These are phyloP conservation scores for Solanum paucissectum DNA, from an alignment of 257 asterid species.

Conservation along the genomic window DNA sequence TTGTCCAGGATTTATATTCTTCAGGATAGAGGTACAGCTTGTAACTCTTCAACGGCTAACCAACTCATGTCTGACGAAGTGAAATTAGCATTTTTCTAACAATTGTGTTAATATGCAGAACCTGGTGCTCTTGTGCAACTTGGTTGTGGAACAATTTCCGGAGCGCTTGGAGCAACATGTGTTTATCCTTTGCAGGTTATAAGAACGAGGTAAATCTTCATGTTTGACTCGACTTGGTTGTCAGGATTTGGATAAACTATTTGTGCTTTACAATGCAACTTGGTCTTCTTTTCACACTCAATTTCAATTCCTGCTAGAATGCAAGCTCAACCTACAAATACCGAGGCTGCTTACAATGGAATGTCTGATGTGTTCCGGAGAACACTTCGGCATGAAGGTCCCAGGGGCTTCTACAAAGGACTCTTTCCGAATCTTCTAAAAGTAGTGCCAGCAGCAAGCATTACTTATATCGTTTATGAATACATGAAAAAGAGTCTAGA, in stretches of 20 bases:
- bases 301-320: conserved; percentile 38
- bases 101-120: conserved; percentile 40
- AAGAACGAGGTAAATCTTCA: conserved; percentile 67
- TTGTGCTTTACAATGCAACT: not conserved
- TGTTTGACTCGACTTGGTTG: not conserved
- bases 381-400: conserved; percentile 62
- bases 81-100: not conserved
- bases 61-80: not conserved
- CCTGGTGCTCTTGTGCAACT: conserved; percentile 92
- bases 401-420: conserved; percentile 86
- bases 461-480: conserved; percentile 88
- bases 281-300: not conserved
- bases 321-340: conserved; percentile 64
- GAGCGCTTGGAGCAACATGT: conserved; percentile 93
- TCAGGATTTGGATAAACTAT: not conserved
- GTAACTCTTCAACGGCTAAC: not conserved
- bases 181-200: conserved; percentile 95
- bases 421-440: conserved; percentile 90
- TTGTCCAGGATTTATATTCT: conserved; percentile 65
- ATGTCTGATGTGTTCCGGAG: conserved; percentile 70
- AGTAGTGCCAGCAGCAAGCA: conserved; percentile 94
- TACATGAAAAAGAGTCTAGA: conserved; percentile 79
- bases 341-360: conserved; percentile 30
- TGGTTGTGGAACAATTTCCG: conserved; percentile 87
- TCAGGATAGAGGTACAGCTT: conserved; percentile 61